Conservation (phyloP, 352 stramenopile species). For the Thraustotheca clavata region DNA sequence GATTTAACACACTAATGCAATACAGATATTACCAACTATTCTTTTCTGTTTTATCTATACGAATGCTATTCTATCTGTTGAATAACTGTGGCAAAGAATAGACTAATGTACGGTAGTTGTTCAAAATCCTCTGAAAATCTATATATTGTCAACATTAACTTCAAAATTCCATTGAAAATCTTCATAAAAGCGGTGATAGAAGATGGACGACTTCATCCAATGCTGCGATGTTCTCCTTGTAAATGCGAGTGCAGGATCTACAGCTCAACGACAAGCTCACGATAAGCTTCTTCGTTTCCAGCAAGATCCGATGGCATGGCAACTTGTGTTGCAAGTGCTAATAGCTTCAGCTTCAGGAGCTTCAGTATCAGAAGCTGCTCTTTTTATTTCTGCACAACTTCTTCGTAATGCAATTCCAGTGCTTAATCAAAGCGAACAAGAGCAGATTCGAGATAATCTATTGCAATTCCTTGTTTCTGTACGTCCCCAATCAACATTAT, state of each 20-base stretch:
- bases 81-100: too few relatives aligned
- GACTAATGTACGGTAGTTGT: too few relatives aligned
- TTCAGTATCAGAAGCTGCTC: neutral
- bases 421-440: neutral
- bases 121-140: too few relatives aligned
- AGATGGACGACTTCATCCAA: conserved; percentile 18
- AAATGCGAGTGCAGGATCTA: conserved; percentile 10
- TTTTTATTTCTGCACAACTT: conserved; percentile 16
- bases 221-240: conserved; percentile 22
- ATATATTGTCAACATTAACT: too few relatives aligned
- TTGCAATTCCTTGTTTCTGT: neutral
- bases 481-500: neutral
- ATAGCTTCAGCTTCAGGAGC: neutral
- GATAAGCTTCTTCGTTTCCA: conserved; percentile 13
- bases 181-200: conserved; percentile 2
- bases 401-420: neutral
- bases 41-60: too few relatives aligned
- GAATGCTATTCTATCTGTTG: too few relatives aligned
- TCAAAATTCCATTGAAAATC: too few relatives aligned
- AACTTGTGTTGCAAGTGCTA: conserved; percentile 8
- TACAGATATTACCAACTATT: too few relatives aligned
- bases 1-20: too few relatives aligned
- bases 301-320: conserved; percentile 9
- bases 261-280: conserved; percentile 3
- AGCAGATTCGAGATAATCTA: conserved; percentile 10